Conservation (phyloP, 2,329 filamentous ascomycete genomes). For the Aspergillus texensis region DNA sequence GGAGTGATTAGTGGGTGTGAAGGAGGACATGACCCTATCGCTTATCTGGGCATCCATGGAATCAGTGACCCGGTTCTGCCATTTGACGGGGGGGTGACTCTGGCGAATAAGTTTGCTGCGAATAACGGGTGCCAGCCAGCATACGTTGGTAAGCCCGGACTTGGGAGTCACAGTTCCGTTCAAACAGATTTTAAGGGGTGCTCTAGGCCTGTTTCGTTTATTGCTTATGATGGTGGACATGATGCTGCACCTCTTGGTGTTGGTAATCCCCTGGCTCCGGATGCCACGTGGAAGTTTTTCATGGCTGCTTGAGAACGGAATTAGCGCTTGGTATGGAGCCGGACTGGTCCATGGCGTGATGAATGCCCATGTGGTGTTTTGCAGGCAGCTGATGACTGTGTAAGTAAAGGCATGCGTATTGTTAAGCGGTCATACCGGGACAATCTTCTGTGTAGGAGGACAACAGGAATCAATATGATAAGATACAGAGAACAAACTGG, state of each 20-base stretch:
- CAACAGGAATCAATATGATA: too few relatives aligned
- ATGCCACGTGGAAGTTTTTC: slow-evolving; percentile 21
- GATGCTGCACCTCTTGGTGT: slow-evolving; percentile 17
- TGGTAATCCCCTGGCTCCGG: slow-evolving; percentile 15
- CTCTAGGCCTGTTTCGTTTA: slow-evolving; percentile 17
- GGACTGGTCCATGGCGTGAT: too few relatives aligned
- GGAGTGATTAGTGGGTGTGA: slow-evolving; percentile 39
- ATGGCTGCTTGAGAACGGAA: slow-evolving; percentile 7
- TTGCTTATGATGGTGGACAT: slow-evolving; percentile 20
- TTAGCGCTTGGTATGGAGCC: too few relatives aligned
- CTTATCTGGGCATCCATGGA: slow-evolving; percentile 47
- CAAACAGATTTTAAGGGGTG: slow-evolving; percentile 18
- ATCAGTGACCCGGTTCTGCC: slow-evolving; percentile 40
- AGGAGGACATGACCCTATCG: slow-evolving; percentile 43
- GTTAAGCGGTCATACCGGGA: too few relatives aligned
- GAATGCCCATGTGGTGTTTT: too few relatives aligned
- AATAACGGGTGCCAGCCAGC: slow-evolving; percentile 40
- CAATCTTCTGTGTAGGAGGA: too few relatives aligned
- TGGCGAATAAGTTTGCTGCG: slow-evolving; percentile 43
- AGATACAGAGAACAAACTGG: too few relatives aligned
- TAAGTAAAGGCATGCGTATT: too few relatives aligned
- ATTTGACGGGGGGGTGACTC: slow-evolving; percentile 36
- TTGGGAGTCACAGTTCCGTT: slow-evolving; percentile 11
- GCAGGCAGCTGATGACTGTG: too few relatives aligned
- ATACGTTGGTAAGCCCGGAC: slow-evolving; percentile 5